Evolutionary conservation across 805 yeast genomes (phyloP).

Genomic region (Schizosaccharomyces pombe): DNA sequence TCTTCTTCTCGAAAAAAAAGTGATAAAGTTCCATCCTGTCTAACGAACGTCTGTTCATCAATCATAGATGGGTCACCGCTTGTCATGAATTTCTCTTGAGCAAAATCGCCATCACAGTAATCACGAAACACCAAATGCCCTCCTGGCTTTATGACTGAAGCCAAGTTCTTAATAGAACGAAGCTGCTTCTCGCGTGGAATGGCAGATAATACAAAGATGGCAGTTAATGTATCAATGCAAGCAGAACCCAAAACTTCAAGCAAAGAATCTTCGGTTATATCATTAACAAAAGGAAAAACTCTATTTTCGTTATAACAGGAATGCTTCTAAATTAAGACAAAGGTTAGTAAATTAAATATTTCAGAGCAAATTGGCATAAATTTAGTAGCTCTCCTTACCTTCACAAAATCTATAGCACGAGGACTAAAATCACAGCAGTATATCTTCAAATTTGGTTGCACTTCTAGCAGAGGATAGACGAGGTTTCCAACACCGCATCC

Average conservation of each 20-base stretch:
- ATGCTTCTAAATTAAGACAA: no score
- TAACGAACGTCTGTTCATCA: constrained; percentile 3
- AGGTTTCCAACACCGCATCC: constrained; percentile 4
- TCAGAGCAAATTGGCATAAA: no score
- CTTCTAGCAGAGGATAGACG: constrained; percentile 2
- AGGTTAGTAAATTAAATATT: no score
- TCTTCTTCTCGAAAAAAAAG: not conserved
- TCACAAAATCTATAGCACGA: not conserved
- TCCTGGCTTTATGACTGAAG: not conserved
- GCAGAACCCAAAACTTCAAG: not conserved
- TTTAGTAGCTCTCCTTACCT: no score
- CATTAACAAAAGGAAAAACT: not conserved
- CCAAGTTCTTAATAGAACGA: not conserved
- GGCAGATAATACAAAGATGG: constrained; percentile 1
- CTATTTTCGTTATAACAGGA: not conserved
- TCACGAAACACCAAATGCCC: constrained; percentile 2
- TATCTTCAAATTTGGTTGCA: not conserved
- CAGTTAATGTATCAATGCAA: not conserved
- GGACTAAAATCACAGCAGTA: not conserved
- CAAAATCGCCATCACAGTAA: constrained; percentile 2
- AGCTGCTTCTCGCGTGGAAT: constrained; percentile 1
- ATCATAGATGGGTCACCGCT: not conserved
- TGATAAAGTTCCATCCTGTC: constrained; percentile 4
- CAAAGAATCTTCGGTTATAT: not conserved
- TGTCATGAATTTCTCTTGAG: not conserved